phyloP scores from a whole-genome alignment of 2,329 filamentous ascomycete genomes.

The Fusarium pseudograminearum region DNA sequence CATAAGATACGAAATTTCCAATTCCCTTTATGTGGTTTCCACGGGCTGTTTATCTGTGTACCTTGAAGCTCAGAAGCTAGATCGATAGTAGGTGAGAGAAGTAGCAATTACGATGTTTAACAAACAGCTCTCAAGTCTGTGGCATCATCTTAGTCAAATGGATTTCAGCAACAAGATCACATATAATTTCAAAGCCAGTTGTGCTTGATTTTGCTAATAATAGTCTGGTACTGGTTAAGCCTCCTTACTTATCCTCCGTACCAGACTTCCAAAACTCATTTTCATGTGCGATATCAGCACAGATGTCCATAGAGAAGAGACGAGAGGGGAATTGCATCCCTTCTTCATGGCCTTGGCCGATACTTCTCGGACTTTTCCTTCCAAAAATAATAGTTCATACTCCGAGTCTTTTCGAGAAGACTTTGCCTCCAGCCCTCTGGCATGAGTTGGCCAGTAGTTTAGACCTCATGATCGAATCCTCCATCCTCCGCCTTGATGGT shows the following conservation, averaged over 20 bases:
- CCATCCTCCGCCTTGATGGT: conserved; percentile 31
- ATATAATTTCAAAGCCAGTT: neutral
- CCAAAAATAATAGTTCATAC: neutral
- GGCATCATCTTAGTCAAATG: neutral
- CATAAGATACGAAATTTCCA: neutral
- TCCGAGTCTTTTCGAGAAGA: neutral
- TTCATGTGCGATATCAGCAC: conserved; percentile 8
- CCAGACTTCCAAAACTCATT: conserved; percentile 18
- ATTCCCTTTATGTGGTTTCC: neutral
- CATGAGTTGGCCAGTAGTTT: neutral
- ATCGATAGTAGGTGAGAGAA: neutral
- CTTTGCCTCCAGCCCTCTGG: neutral
- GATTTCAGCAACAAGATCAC: neutral
- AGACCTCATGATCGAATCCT: neutral
- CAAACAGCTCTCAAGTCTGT: neutral
- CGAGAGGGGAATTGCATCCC: neutral
- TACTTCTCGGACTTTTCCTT: neutral
- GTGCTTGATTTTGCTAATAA: conserved; percentile 2
- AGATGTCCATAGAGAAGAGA: neutral
- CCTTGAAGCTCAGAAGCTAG: neutral
- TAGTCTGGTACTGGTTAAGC: neutral
- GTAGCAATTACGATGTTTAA: neutral
- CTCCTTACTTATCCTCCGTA: neutral
- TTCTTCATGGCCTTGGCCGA: neutral
- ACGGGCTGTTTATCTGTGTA: neutral